A percentile compares a stretch with the other conserved stretches of the same genome.
phyloP scores from a whole-genome alignment of 768 basidiomycete species.

The Rhizopogon roseolus region DNA sequence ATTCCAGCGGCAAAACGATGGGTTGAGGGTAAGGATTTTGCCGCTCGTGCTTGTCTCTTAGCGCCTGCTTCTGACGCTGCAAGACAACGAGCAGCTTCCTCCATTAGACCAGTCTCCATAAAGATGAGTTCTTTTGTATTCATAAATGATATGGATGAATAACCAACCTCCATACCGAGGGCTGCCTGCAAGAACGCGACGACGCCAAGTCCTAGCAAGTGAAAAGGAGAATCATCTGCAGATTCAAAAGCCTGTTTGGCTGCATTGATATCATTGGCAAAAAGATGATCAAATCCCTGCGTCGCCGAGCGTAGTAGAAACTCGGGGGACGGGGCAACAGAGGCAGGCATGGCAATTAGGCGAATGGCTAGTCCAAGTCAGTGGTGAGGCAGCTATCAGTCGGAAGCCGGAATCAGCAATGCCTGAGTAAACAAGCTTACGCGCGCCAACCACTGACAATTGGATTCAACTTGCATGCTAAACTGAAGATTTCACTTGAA shows the following conservation, averaged over 20 bases:
- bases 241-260: slow-evolving; percentile 46
- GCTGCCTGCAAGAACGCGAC: slow-evolving; percentile 75
- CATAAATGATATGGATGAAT: background rate
- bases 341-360: background rate
- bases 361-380: too few species aligned
- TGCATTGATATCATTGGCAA: slow-evolving; percentile 57
- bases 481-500: background rate
- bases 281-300: slow-evolving; percentile 64
- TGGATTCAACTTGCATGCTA: too few species aligned
- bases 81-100: slow-evolving; percentile 55
- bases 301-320: slow-evolving; percentile 29
- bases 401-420: background rate
- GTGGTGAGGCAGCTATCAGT: background rate
- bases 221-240: slow-evolving; percentile 56
- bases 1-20: slow-evolving; percentile 55
- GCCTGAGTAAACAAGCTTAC: background rate
- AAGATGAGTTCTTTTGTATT: background rate
- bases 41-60: slow-evolving; percentile 41
- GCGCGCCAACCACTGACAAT: background rate
- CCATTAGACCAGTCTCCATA: slow-evolving; percentile 51
- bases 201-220: slow-evolving; percentile 66
- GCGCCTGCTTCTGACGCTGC: slow-evolving; percentile 57
- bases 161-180: slow-evolving; percentile 69
- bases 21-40: slow-evolving; percentile 26
- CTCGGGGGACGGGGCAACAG: background rate